phyloP scores from a whole-genome alignment of 305 asterid species.

The Fraxinus nigra region DNA sequence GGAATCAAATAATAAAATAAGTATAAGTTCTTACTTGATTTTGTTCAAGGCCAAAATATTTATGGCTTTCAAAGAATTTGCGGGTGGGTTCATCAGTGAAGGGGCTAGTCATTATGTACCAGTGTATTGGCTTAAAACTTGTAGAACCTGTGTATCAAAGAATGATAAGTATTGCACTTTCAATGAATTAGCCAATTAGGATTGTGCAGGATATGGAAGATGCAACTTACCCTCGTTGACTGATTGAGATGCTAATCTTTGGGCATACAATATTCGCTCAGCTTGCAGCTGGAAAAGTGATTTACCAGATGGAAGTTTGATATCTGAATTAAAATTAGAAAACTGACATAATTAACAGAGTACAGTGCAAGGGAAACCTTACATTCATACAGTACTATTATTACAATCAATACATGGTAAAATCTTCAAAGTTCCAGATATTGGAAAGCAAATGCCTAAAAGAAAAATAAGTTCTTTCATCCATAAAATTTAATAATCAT shows the following conservation, averaged over 20 bases:
- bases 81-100: constrained; percentile 89
- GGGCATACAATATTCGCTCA: constrained; percentile 83
- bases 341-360: constrained; percentile 14
- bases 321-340: constrained; percentile 47
- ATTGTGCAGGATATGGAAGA: constrained; percentile 8
- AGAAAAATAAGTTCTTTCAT: background rate
- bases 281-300: constrained; percentile 99
- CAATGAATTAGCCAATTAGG: constrained; percentile 18
- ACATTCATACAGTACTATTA: background rate
- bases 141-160: constrained; percentile 50
- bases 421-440: background rate
- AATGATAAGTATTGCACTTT: constrained; percentile 22
- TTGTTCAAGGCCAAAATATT: constrained; percentile 92
- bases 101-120: constrained; percentile 99
- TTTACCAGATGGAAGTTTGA: constrained; percentile 98
- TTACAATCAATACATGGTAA: constrained; percentile 11
- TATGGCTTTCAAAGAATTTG: constrained; percentile 79
- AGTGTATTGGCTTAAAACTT: constrained; percentile 57
- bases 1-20: constrained; percentile 12
- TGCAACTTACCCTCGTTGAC: constrained; percentile 62
- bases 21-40: constrained; percentile 64
- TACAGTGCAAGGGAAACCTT: constrained; percentile 9
- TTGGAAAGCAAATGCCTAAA: background rate
- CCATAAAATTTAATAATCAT: background rate
- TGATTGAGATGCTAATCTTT: constrained; percentile 81